Percentiles rank a stretch among this genome's conserved stretches.
Conservation (phyloP, 192 early-diverging fungal species). For the Dispira simplex region DNA sequence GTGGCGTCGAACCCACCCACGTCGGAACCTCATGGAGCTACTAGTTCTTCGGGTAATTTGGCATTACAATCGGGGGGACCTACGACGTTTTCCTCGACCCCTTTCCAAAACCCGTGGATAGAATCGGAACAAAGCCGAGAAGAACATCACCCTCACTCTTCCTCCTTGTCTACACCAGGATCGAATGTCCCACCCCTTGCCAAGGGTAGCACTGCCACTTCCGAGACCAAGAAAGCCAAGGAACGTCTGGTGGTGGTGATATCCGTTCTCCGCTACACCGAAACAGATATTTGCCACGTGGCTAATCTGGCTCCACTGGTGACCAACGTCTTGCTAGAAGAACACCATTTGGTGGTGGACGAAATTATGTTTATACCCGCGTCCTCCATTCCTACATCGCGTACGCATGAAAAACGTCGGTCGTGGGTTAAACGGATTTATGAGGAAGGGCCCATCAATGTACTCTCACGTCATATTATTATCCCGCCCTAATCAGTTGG, state of each 20-base stretch:
- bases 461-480: slow-evolving; percentile 5
- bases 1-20: too few relatives aligned
- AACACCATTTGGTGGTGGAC: slow-evolving; percentile 55
- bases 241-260: slow-evolving; percentile 22
- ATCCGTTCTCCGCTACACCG: slow-evolving; percentile 16
- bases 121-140: neutral
- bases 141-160: neutral
- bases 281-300: slow-evolving; percentile 20
- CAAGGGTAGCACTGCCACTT: neutral
- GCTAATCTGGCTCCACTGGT: slow-evolving; percentile 38
- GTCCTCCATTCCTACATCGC: slow-evolving; percentile 38
- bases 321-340: slow-evolving; percentile 49
- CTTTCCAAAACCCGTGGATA: neutral
- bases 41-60: neutral
- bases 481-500: neutral
- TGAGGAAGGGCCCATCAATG: slow-evolving; percentile 6
- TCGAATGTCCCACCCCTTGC: slow-evolving; percentile 1
- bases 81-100: neutral
- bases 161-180: neutral
- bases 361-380: slow-evolving; percentile 44
- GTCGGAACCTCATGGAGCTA: too few relatives aligned
- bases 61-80: neutral
- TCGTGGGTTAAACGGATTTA: slow-evolving; percentile 3
- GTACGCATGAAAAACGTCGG: slow-evolving; percentile 42
- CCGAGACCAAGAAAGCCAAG: neutral